Evolutionary conservation across 495 filamentous ascomycete genomes (phyloP).

Genomic region (Evernia prunastri): DNA sequence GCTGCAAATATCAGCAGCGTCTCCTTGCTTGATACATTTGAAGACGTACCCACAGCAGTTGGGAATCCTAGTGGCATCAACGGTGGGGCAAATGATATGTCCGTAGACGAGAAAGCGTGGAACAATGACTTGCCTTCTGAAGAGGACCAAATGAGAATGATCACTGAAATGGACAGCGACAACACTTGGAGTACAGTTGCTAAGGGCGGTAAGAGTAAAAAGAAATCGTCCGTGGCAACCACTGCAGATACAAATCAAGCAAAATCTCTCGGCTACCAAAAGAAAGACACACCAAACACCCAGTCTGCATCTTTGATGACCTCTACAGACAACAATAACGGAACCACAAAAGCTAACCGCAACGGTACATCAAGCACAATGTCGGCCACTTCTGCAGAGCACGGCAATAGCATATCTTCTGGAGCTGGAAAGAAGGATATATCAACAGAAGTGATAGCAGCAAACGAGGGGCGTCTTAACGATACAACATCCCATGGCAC

Average conservation of each 20-base stretch:
- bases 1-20: slow-evolving; percentile 32
- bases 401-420: not conserved
- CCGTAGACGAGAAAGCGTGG: slow-evolving; percentile 36
- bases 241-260: slow-evolving; percentile 1
- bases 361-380: not conserved
- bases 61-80: slow-evolving; percentile 19
- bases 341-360: not conserved
- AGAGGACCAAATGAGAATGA: slow-evolving; percentile 74
- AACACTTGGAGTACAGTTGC: slow-evolving; percentile 71
- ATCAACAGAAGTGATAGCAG: not conserved
- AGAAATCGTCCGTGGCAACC: slow-evolving; percentile 39
- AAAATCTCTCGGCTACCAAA: slow-evolving; percentile 39
- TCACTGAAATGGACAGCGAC: slow-evolving; percentile 50
- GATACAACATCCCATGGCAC: not conserved
- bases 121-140: slow-evolving; percentile 61
- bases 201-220: slow-evolving; percentile 52
- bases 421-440: not conserved
- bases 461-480: not conserved
- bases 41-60: slow-evolving; percentile 34
- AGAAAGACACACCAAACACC: slow-evolving; percentile 27
- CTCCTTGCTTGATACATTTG: slow-evolving; percentile 72
- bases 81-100: not conserved
- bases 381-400: not conserved
- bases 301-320: slow-evolving; percentile 2
- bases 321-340: slow-evolving; percentile 1